These are phyloP conservation scores for Sextonia rubra DNA, from an alignment of 164 flowering plant genomes.

Conservation along the genomic window DNA sequence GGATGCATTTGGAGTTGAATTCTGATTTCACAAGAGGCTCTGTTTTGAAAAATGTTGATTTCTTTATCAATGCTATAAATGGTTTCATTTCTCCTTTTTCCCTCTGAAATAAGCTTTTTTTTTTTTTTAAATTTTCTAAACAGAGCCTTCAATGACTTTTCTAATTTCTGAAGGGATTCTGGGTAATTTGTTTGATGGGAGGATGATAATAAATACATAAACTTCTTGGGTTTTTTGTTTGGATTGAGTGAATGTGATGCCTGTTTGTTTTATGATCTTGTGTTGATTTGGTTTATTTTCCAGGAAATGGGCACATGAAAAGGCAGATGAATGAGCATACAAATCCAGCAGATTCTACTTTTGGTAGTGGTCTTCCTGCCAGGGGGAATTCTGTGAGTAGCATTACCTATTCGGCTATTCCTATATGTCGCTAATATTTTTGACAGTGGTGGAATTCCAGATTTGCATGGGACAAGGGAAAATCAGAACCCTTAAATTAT, in stretches of 20 bases:
- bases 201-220: neutral
- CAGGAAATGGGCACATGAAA: conserved; percentile 4
- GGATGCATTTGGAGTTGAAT: neutral
- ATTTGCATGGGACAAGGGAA: too few relatives aligned
- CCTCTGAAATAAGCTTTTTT: neutral
- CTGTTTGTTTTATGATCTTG: neutral
- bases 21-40: neutral
- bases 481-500: too few relatives aligned
- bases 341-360: neutral
- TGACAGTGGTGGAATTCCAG: too few relatives aligned
- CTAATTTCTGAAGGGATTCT: neutral
- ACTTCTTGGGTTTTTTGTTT: neutral
- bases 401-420: too few relatives aligned
- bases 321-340: neutral
- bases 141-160: neutral
- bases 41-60: neutral
- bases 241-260: neutral
- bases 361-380: neutral
- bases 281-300: neutral
- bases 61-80: neutral
- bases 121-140: neutral
- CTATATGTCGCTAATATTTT: neutral
- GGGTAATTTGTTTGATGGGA: neutral
- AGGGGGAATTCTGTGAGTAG: conserved; percentile 2
- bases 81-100: neutral